A percentile compares a stretch with the other conserved stretches of the same genome.
phyloP scores from a whole-genome alignment of 106 monocot species.

The Triglochin maritima region DNA sequence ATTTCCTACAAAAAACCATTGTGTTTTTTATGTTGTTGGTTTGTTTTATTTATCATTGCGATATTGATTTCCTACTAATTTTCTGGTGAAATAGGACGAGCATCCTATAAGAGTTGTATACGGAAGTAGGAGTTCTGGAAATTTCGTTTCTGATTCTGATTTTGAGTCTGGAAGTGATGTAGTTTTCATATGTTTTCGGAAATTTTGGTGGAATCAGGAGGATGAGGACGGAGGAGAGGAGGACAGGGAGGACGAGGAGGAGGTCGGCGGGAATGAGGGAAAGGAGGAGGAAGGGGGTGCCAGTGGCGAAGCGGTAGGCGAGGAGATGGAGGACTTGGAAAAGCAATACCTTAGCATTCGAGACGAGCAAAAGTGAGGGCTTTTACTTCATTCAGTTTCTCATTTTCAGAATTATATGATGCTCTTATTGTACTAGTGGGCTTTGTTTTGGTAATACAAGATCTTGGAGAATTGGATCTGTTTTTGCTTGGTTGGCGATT shows the following conservation, averaged over 20 bases:
- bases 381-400: neutral
- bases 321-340: constrained; percentile 2
- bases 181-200: too few species aligned
- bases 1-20: too few species aligned
- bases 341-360: constrained; percentile 1
- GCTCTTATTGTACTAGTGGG: neutral
- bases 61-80: too few species aligned
- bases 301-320: neutral
- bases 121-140: too few species aligned
- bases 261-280: neutral
- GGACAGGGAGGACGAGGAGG: neutral
- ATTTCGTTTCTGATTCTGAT: too few species aligned
- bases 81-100: too few species aligned
- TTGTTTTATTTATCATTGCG: too few species aligned
- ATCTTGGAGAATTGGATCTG: neutral
- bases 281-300: neutral
- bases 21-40: too few species aligned
- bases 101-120: too few species aligned
- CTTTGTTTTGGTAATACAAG: too few species aligned
- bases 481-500: too few species aligned
- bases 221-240: neutral
- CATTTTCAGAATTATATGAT: neutral
- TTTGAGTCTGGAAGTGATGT: too few species aligned
- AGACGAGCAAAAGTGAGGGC: neutral
- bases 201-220: neutral